Evolutionary conservation across 2,329 filamentous ascomycete genomes (phyloP).

Genomic region (Colletotrichum siamense): DNA sequence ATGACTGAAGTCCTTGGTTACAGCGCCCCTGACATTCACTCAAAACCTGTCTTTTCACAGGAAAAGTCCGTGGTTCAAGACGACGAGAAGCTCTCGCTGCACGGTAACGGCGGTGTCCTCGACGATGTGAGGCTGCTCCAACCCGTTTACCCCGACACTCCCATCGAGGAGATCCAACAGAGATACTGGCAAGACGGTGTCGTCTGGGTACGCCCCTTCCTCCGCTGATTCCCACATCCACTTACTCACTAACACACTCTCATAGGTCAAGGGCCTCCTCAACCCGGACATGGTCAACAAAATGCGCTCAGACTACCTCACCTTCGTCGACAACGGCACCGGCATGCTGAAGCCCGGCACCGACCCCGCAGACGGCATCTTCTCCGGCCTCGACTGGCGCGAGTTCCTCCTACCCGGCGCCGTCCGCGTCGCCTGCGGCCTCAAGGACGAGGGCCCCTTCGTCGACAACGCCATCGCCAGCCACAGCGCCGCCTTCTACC

Average conservation of each 20-base stretch:
- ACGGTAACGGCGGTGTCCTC: not conserved
- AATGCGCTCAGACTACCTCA: not conserved
- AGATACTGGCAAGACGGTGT: not conserved
- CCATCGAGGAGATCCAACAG: not conserved
- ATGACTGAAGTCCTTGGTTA: not conserved
- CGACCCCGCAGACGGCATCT: not conserved
- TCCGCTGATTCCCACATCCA: no score
- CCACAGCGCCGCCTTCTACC: not conserved
- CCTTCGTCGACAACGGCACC: not conserved
- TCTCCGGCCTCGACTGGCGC: not conserved
- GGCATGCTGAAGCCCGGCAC: not conserved
- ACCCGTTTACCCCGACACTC: not conserved
- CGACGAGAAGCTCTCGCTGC: not conserved
- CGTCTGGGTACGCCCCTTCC: not conserved
- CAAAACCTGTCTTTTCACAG: not conserved
- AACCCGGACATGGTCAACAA: not conserved
- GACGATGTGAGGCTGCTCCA: not conserved
- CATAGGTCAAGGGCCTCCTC: not conserved
- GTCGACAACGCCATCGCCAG: not conserved
- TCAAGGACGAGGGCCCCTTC: not conserved
- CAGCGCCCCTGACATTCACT: not conserved
- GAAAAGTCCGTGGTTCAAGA: not conserved
- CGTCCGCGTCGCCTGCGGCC: not conserved
- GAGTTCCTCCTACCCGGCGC: not conserved
- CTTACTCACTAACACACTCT: accelerated